Evolutionary conservation across 2,329 filamentous ascomycete species (phyloP).

Genomic region (Colletotrichum zoysiae): DNA sequence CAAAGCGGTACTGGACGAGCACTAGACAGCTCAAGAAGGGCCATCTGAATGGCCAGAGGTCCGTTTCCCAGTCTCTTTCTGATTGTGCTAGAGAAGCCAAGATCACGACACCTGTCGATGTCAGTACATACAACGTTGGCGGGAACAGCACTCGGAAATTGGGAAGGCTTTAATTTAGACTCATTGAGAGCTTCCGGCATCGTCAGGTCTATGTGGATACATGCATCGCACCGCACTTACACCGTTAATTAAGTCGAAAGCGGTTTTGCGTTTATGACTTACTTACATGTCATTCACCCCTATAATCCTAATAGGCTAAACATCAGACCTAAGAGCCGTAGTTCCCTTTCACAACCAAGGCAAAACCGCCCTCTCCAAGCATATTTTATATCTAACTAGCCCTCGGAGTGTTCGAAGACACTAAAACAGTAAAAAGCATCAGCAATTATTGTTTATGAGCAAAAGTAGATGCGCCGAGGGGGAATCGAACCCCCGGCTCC

Average conservation of each 20-base stretch:
- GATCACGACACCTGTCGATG: not conserved
- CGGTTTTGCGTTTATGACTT: not conserved
- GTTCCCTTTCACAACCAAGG: not conserved
- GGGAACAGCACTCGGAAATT: not conserved
- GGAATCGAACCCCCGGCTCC: conserved; percentile 42
- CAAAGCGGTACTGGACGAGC: not conserved
- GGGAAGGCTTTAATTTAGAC: not conserved
- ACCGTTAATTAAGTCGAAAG: not conserved
- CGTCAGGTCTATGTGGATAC: not conserved
- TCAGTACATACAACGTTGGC: not conserved
- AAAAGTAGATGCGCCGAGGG: conserved; percentile 36
- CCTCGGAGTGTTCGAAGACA: not conserved
- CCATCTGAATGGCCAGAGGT: too few relatives aligned
- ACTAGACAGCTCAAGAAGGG: too few relatives aligned
- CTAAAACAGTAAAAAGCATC: not conserved
- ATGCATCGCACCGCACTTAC: not conserved
- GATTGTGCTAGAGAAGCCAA: not conserved
- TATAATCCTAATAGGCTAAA: not conserved
- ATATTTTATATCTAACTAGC: not conserved
- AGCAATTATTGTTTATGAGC: too few relatives aligned
- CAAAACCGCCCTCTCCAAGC: not conserved
- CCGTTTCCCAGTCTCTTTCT: not conserved
- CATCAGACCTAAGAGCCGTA: not conserved
- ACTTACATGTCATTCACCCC: not conserved
- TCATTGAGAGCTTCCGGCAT: not conserved